Evolutionary conservation across 208 protist species (phyloP), one percentile per base, ranked within the genome.

Genomic region (Leishmania guyanensis): DNA sequence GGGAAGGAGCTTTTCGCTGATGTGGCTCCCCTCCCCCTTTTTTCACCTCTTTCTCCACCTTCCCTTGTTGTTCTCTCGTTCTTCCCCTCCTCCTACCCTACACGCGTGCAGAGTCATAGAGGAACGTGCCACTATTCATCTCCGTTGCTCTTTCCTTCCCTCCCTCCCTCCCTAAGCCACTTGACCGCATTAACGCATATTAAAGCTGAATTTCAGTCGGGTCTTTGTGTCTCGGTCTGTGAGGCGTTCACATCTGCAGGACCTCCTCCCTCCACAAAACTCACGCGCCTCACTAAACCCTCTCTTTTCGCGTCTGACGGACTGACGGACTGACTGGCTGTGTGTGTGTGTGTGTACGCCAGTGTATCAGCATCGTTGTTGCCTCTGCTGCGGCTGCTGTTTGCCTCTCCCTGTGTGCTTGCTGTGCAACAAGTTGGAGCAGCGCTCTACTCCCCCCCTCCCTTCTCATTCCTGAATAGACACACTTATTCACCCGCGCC

Each of bases 401-500:
- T 39, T 2, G 20, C 33, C 10, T 48, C 33, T 39, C 26, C 36
- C 20, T 70, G 29, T 16, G 65, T n/a, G 17, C 14, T 70, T n/a
- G 65, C 36, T 70, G 14, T 70, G 33, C 36, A 22, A 70, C 36
- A 43, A 5, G 12, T 48, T 39, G 3, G 65, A 5, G 17, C 20
- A 26, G 65, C 14, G 33, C 65, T 70, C 65, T 9, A 5, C 65
- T 33, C 36, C 26, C 36, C 65, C 26, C 60, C 8, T 39, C 29
- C 26, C 29, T 68, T 70, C 65, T 22, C 17, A 36, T n/a, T 48
- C 51, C 76, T 22, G 50, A 46, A 69, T 46, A 78, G 16, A 77
- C 26, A 77, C 54, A 75, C 74, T 71, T 64, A 56, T 76, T 29
- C 53, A 22, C 78, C 51, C 77, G 16, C 75, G n/a, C 48, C 26